Percentiles rank a stretch among this genome's conserved stretches.
These are phyloP conservation scores for Sporothrix dimorphospora DNA, from an alignment of 2,329 filamentous ascomycete genomes.

Conservation along the genomic window DNA sequence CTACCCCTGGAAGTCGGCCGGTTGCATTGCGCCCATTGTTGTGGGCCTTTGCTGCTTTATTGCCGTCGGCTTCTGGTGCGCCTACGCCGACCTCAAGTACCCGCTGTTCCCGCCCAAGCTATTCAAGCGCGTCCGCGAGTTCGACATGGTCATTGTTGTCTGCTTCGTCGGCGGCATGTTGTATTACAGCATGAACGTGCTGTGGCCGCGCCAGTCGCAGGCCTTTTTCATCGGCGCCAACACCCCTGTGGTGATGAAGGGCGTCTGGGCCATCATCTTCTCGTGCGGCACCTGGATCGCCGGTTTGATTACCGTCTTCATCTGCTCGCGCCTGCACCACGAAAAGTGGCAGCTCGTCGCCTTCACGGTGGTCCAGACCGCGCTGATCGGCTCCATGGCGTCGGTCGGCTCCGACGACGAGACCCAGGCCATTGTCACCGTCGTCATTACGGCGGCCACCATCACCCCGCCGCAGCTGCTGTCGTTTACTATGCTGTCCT, in stretches of 20 bases:
- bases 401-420: constrained; percentile 41
- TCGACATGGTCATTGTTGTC: constrained; percentile 39
- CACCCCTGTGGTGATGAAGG: constrained; percentile 35
- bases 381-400: constrained; percentile 43
- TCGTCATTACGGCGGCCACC: constrained; percentile 39
- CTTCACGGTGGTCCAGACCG: constrained; percentile 42
- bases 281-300: constrained; percentile 40
- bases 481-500: constrained; percentile 43
- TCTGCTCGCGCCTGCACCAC: constrained; percentile 41
- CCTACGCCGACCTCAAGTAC: constrained; percentile 38
- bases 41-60: constrained; percentile 39
- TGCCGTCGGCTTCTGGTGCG: constrained; percentile 39
- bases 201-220: constrained; percentile 42
- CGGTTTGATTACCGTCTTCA: constrained; percentile 38
- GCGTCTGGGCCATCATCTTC: constrained; percentile 39
- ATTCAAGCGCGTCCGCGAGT: constrained; percentile 35
- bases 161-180: constrained; percentile 42
- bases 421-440: constrained; percentile 42
- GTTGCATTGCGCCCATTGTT: constrained; percentile 40
- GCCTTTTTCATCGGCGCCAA: constrained; percentile 47
- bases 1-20: constrained; percentile 39
- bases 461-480: constrained; percentile 42
- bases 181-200: constrained; percentile 41
- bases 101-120: constrained; percentile 40
- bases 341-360: constrained; percentile 44